Percentiles rank a stretch among this genome's conserved stretches.
phyloP scores from a whole-genome alignment of 805 yeast species.

The Candida adriatica region DNA sequence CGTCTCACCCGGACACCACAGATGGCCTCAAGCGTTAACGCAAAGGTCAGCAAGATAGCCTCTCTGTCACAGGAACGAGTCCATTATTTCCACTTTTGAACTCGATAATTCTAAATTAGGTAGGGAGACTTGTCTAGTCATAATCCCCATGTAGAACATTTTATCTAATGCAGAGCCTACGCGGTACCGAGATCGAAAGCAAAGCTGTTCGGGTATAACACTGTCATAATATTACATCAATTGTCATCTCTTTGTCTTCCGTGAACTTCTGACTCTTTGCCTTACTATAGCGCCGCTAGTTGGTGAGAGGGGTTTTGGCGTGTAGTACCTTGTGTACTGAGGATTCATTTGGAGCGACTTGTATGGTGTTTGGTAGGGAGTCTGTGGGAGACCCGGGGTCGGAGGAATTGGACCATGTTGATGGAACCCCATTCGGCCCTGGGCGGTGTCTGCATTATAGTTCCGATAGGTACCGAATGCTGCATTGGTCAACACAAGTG shows the following conservation, averaged over 20 bases:
- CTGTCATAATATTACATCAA: no score
- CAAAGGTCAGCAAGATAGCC: no score
- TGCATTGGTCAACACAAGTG: constrained; percentile 43
- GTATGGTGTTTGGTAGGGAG: constrained; percentile 18
- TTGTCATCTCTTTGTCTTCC: constrained; percentile 14
- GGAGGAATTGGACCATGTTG: constrained; percentile 11
- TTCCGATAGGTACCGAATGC: constrained; percentile 39
- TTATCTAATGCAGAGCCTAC: no score
- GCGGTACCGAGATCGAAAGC: no score
- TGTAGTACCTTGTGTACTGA: constrained; percentile 17
- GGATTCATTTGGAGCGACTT: constrained; percentile 17
- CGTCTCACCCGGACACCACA: no score
- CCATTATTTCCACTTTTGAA: no score
- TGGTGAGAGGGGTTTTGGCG: constrained; percentile 19
- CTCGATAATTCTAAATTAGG: no score
- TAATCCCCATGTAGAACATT: no score
- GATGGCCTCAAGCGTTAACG: no score
- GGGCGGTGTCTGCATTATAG: constrained; percentile 11
- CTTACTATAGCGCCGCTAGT: constrained; percentile 16
- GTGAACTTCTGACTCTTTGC: constrained; percentile 10
- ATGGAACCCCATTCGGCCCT: constrained; percentile 1
- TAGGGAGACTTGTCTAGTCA: no score
- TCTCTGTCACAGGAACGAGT: no score
- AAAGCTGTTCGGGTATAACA: no score
- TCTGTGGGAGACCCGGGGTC: constrained; percentile 14